Evolutionary conservation across 1,139 yeast species (phyloP), one percentile per base, ranked within the genome.

Genomic region (Protomyces arabidopsidicola): DNA sequence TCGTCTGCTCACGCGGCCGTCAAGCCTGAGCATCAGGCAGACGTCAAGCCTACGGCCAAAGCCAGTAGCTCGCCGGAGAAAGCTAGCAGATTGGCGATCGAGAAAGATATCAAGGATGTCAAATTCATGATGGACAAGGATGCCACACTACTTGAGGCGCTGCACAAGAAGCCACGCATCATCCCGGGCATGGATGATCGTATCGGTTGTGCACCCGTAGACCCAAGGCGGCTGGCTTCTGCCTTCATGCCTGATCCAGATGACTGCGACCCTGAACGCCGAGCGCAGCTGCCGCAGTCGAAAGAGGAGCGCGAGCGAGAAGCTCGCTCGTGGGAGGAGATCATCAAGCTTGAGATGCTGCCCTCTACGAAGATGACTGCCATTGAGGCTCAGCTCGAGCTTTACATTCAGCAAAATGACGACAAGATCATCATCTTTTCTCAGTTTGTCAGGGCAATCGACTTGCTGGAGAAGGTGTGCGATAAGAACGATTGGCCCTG

Each of bases 281-380:
- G 18, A 20, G 22, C 20, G 2, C 12, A 16, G 14, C n/a, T 14
- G 14, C 38, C 60, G 6, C 53, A 4, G 53, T 45, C 60, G 5
- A 34, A 31, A 20, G 60, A 34, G 24, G 60, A 55, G 22, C 60
- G 60, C 5, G 12, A 45, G 35, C 53, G 53, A n/a, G 60, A 55
- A 51, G 42, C 31, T n/a, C 42, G 50, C 1, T 48, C 50, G 14
- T 57, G 61, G 61, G 55, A 57, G 35, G 61, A 48, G 67, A 88
- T 93, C 70, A 86, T 88, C 68, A 82, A 88, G 86, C 83, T 82
- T 67, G 88, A 88, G 34, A 90, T 97, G 97, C 81, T 87, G 69
- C 88, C 96, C 1, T 90, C 97, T 0, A 93, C 98, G 0, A 95
- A 93, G 73, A 91, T 93, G 68, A 98, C 93, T 74, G 98, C 98